A percentile compares a stretch with the other conserved stretches of the same genome.
These are phyloP conservation scores for Lathyrus aphaca DNA, from an alignment of 306 rosid genomes.

Conservation along the genomic window DNA sequence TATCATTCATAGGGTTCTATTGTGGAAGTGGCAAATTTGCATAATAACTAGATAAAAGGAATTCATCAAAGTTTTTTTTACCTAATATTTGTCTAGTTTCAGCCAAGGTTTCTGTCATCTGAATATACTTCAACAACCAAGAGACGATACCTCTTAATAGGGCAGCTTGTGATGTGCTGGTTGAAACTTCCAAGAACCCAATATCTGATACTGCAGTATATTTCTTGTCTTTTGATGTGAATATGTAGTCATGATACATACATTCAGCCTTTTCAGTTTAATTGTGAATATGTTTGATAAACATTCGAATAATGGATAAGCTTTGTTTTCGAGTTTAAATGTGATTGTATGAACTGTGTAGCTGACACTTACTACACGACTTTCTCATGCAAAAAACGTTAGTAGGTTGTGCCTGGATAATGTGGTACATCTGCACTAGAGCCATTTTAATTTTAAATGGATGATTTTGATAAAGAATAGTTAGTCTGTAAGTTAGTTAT, in stretches of 20 bases:
- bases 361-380: background rate
- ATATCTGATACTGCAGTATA: conserved; percentile 36
- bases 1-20: conserved; percentile 55
- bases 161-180: conserved; percentile 26
- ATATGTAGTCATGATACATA: conserved; percentile 32
- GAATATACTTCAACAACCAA: conserved; percentile 39
- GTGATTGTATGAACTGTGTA: background rate
- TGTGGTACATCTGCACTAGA: background rate
- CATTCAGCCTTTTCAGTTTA: background rate
- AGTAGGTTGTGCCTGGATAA: too few relatives aligned
- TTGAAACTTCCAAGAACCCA: conserved; percentile 38
- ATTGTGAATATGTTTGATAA: conserved; percentile 23
- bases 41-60: background rate
- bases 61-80: background rate
- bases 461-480: background rate
- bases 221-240: conserved; percentile 37
- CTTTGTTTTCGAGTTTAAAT: conserved; percentile 11
- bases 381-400: background rate
- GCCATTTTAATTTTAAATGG: too few relatives aligned
- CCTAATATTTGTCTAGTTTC: conserved; percentile 32
- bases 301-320: background rate
- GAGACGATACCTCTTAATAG: conserved; percentile 24
- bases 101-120: conserved; percentile 70
- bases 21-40: conserved; percentile 53
- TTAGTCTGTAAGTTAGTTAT: background rate